Conservation (phyloP, 2,329 filamentous ascomycete species). For the Aspergillus sp. region DNA sequence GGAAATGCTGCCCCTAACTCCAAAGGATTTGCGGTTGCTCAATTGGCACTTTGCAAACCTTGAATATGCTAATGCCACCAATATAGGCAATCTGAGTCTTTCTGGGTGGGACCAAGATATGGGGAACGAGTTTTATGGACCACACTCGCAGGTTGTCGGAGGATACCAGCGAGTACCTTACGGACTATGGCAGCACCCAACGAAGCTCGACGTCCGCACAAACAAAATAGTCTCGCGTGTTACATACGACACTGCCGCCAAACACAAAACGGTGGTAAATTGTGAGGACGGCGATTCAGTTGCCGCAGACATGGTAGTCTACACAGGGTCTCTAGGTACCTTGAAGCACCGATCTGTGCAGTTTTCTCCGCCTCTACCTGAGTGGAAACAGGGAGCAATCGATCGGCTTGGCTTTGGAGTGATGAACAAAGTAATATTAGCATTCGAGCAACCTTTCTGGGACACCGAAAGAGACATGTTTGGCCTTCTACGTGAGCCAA, state of each 20-base stretch:
- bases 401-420: conserved; percentile 85
- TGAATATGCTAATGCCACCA: conserved; percentile 94
- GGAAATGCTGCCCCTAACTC: conserved; percentile 74
- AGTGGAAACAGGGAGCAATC: conserved; percentile 81
- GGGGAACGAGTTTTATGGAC: conserved; percentile 94
- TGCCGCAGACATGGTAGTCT: conserved; percentile 86
- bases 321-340: conserved; percentile 86
- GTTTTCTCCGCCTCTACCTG: conserved; percentile 89
- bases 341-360: conserved; percentile 75
- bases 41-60: conserved; percentile 99
- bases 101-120: conserved; percentile 95
- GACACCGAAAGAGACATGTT: conserved; percentile 88
- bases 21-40: conserved; percentile 83
- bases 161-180: conserved; percentile 93
- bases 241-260: conserved; percentile 55
- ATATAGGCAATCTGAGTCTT: conserved; percentile 81
- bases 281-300: conserved; percentile 76
- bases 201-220: conserved; percentile 73
- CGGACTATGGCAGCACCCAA: conserved; percentile 76
- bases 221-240: conserved; percentile 72
- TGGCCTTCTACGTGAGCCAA: conserved; percentile 77
- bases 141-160: conserved; percentile 88
- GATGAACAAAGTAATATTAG: conserved; percentile 90
- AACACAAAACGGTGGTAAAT: conserved; percentile 60
- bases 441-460: conserved; percentile 91